Evolutionary conservation across 345 rosid genomes (phyloP).

Genomic region (Lumnitzera littorea): DNA sequence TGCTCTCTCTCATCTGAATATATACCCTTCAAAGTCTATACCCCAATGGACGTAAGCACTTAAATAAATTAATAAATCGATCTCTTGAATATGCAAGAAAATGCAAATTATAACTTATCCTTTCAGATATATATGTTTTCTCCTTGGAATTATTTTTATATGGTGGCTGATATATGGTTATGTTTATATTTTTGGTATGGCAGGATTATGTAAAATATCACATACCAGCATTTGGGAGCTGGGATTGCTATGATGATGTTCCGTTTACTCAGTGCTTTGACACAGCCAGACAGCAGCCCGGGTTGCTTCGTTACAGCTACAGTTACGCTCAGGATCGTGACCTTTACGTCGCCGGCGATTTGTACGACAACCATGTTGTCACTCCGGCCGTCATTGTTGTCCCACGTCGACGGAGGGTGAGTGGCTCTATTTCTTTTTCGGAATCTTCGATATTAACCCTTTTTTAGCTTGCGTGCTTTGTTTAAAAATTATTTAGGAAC

Average conservation of each 20-base stretch:
- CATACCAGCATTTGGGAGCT: slow-evolving; percentile 95
- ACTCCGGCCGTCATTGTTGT: slow-evolving; percentile 89
- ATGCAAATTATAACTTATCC: too few relatives aligned
- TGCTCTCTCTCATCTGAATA: slow-evolving; percentile 3
- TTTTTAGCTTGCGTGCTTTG: too few relatives aligned
- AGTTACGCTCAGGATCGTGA: slow-evolving; percentile 71
- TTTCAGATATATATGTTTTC: too few relatives aligned
- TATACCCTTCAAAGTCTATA: neutral
- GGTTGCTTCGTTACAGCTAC: slow-evolving; percentile 67
- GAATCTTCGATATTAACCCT: too few relatives aligned
- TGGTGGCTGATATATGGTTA: too few relatives aligned
- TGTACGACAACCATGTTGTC: slow-evolving; percentile 66
- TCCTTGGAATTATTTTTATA: too few relatives aligned
- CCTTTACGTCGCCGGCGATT: slow-evolving; percentile 83
- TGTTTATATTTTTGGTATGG: too few relatives aligned
- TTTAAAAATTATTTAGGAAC: too few relatives aligned
- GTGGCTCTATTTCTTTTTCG: neutral
- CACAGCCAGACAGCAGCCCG: slow-evolving; percentile 47
- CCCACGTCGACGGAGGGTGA: slow-evolving; percentile 80
- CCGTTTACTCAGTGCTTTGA: slow-evolving; percentile 95
- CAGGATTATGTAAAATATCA: slow-evolving; percentile 39
- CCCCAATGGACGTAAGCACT: slow-evolving; percentile 3
- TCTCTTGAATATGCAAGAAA: too few relatives aligned
- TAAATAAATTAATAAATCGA: neutral
- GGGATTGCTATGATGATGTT: slow-evolving; percentile 87